phyloP scores from a whole-genome alignment of 768 basidiomycete species.

The Serendipita sp. region DNA sequence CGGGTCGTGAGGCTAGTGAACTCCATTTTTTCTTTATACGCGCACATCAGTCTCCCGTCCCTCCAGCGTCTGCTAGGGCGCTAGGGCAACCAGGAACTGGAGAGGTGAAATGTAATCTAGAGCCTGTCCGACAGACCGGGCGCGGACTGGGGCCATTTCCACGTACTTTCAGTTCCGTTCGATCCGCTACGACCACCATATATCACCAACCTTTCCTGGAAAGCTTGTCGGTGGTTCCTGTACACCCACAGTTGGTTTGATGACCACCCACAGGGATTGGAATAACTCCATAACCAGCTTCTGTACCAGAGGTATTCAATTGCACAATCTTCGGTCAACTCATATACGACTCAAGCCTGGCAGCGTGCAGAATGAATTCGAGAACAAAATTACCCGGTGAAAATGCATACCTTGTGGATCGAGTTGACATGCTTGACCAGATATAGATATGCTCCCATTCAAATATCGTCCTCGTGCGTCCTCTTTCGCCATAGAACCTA shows the following conservation, averaged over 20 bases:
- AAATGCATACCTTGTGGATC: slow-evolving; percentile 56
- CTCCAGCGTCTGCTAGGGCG: slow-evolving; percentile 74
- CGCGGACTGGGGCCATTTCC: too few species aligned
- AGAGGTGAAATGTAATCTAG: slow-evolving; percentile 84
- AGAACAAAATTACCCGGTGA: background rate
- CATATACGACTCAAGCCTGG: slow-evolving; percentile 76
- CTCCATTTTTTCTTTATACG: slow-evolving; percentile 87
- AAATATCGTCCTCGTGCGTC: slow-evolving; percentile 59
- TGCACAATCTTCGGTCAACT: slow-evolving; percentile 93
- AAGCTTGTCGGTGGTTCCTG: slow-evolving; percentile 9
- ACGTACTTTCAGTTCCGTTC: slow-evolving; percentile 6
- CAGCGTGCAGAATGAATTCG: background rate
- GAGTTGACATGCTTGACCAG: slow-evolving; percentile 81
- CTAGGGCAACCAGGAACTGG: slow-evolving; percentile 59
- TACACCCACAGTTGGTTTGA: slow-evolving; percentile 23
- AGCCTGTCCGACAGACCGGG: background rate
- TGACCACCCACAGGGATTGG: slow-evolving; percentile 77
- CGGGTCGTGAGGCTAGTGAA: slow-evolving; percentile 87
- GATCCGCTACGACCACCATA: background rate
- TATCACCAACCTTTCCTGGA: background rate
- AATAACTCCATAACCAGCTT: slow-evolving; percentile 79
- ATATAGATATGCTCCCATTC: slow-evolving; percentile 57
- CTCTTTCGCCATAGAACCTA: slow-evolving; percentile 74
- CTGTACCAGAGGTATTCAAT: slow-evolving; percentile 92
- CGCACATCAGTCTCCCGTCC: slow-evolving; percentile 71